Percentiles rank a stretch among this genome's conserved stretches.
phyloP scores from a whole-genome alignment of 2,329 filamentous ascomycete species.

The Phaeosphaeriaceae sp. region DNA sequence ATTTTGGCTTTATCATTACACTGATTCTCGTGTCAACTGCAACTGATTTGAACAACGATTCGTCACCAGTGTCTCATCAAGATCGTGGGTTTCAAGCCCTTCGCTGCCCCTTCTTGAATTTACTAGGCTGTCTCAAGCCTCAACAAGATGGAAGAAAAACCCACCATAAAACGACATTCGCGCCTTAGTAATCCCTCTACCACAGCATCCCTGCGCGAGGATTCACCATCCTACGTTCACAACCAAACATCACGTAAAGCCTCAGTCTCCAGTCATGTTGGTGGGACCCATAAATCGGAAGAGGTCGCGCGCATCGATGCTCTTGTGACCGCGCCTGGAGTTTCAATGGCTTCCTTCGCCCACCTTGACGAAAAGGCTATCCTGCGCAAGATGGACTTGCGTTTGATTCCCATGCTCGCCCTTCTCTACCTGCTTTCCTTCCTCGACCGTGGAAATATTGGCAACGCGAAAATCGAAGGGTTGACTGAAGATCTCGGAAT shows the following conservation, averaged over 20 bases:
- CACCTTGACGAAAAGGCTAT: conserved; percentile 50
- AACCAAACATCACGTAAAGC: conserved; percentile 1
- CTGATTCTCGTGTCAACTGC: too few relatives aligned
- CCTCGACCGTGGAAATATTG: conserved; percentile 43
- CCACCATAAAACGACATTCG: not conserved
- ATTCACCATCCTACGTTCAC: not conserved
- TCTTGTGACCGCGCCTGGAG: conserved; percentile 22
- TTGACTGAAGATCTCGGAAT: conserved; percentile 36
- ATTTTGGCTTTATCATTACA: too few relatives aligned
- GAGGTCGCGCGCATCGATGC: conserved; percentile 15
- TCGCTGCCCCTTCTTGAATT: not conserved
- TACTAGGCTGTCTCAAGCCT: not conserved
- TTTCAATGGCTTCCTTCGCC: conserved; percentile 38
- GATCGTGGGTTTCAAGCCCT: not conserved
- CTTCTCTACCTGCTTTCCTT: conserved; percentile 49
- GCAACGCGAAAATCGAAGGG: conserved; percentile 54
- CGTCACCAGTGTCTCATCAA: not conserved
- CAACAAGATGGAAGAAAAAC: conserved; percentile 7
- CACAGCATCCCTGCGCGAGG: not conserved
- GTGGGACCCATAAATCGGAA: not conserved
- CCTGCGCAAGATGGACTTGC: conserved; percentile 49
- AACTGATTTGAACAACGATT: too few relatives aligned
- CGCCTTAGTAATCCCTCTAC: not conserved
- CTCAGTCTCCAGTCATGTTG: not conserved
- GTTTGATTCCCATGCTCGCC: conserved; percentile 48